phyloP scores from a whole-genome alignment of 1,139 yeast genomes.

The Blastobotrys arbuscula region DNA sequence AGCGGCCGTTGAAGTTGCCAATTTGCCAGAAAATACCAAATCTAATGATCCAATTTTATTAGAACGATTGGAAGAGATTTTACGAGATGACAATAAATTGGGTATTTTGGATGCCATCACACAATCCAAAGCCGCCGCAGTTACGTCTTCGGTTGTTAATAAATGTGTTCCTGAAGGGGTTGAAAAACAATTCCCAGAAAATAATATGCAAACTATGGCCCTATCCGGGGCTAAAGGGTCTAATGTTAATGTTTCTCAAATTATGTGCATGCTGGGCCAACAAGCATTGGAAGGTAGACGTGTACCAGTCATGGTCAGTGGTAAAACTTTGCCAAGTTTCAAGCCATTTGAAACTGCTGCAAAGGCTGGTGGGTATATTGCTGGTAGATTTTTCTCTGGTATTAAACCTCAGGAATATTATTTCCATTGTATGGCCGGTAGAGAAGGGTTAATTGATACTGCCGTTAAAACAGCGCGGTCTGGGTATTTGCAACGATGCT shows the following conservation, averaged over 20 bases:
- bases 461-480: slow-evolving; percentile 99
- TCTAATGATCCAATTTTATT: slow-evolving; percentile 69
- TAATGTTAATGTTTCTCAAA: slow-evolving; percentile 95
- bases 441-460: slow-evolving; percentile 99
- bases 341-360: slow-evolving; percentile 96
- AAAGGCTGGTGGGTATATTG: slow-evolving; percentile 97
- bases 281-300: slow-evolving; percentile 99
- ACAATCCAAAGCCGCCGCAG: slow-evolving; percentile 85
- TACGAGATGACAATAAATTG: slow-evolving; percentile 86
- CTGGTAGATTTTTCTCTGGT: slow-evolving; percentile 97
- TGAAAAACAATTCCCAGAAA: slow-evolving; percentile 89
- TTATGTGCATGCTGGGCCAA: slow-evolving; percentile 98
- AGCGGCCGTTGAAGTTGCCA: slow-evolving; percentile 94
- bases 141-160: slow-evolving; percentile 88
- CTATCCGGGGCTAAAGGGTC: slow-evolving; percentile 99
- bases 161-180: slow-evolving; percentile 96
- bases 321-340: slow-evolving; percentile 95
- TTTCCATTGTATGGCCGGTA: slow-evolving; percentile 99
- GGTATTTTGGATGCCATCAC: slow-evolving; percentile 96
- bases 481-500: slow-evolving; percentile 97
- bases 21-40: slow-evolving; percentile 54
- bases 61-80: slow-evolving; percentile 86
- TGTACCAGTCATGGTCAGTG: slow-evolving; percentile 98
- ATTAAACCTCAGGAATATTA: slow-evolving; percentile 98
- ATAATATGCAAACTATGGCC: slow-evolving; percentile 99